A percentile compares a stretch with the other conserved stretches of the same genome.
These are phyloP conservation scores for Plantago rigida DNA, from an alignment of 305 asterid species.

Conservation along the genomic window DNA sequence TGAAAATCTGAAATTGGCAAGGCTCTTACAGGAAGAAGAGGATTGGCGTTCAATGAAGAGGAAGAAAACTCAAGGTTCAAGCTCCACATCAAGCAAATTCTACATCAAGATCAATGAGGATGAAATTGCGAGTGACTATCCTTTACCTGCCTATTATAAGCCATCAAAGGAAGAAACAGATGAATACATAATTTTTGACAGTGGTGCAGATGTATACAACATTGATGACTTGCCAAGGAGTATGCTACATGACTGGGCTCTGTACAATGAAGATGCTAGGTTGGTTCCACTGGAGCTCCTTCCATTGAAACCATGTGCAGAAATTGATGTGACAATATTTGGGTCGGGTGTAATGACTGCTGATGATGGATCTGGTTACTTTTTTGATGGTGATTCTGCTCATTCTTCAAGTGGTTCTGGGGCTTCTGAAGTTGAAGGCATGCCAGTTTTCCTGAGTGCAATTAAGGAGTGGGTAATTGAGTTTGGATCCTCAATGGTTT, in stretches of 20 bases:
- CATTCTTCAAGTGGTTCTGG: conserved; percentile 44
- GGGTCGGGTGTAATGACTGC: conserved; percentile 80
- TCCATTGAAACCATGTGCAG: conserved; percentile 84
- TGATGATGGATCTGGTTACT: conserved; percentile 93
- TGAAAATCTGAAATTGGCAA: conserved; percentile 68
- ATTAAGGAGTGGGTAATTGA: conserved; percentile 95
- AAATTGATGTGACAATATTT: conserved; percentile 77
- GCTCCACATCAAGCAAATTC: conserved; percentile 53
- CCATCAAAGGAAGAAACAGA: conserved; percentile 65
- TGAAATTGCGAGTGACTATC: conserved; percentile 94
- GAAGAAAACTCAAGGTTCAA: conserved; percentile 46
- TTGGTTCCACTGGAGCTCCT: conserved; percentile 84
- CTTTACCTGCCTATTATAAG: conserved; percentile 85
- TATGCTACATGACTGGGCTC: conserved; percentile 88
- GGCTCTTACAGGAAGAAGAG: conserved; percentile 78
- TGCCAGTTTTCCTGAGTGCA: conserved; percentile 73
- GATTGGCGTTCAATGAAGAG: conserved; percentile 71
- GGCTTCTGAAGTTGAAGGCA: conserved; percentile 55
- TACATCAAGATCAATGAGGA: conserved; percentile 90
- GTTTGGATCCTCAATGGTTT: conserved; percentile 74
- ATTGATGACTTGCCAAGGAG: conserved; percentile 64
- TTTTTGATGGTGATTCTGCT: conserved; percentile 52
- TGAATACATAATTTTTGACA: conserved; percentile 76
- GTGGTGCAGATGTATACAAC: conserved; percentile 41
- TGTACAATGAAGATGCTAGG: conserved; percentile 88